A percentile compares a stretch with the other conserved stretches of the same genome.
These are phyloP conservation scores for Podaxis mareebaensis DNA, from an alignment of 768 basidiomycete species.

Conservation along the genomic window DNA sequence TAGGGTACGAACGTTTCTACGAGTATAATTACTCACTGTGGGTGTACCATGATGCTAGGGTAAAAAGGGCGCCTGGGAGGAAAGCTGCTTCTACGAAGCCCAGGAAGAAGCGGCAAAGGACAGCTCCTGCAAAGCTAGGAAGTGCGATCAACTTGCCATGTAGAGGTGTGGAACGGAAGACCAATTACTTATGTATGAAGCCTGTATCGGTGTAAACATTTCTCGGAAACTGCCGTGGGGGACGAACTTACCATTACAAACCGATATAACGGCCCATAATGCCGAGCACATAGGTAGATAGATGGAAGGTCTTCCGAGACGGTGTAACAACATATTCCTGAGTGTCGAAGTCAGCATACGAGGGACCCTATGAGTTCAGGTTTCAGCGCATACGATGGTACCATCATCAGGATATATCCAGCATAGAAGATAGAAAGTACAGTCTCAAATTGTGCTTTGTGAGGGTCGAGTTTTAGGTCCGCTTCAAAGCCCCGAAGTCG, in stretches of 20 bases:
- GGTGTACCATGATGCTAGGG: conserved; percentile 29
- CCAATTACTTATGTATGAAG: background rate
- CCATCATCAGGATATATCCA: conserved; percentile 27
- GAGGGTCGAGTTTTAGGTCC: conserved; percentile 47
- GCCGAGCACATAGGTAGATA: conserved; percentile 54
- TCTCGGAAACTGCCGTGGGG: no score
- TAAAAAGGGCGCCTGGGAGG: conserved; percentile 42
- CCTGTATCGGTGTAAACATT: background rate
- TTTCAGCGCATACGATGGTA: conserved; percentile 31
- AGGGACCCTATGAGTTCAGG: conserved; percentile 23
- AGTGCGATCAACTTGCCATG: background rate
- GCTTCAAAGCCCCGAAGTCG: conserved; percentile 52
- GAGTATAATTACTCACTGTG: conserved; percentile 1
- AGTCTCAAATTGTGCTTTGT: conserved; percentile 42
- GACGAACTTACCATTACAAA: conserved; percentile 34
- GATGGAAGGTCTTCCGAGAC: conserved; percentile 53
- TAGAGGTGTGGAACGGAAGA: background rate
- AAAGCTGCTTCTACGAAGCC: conserved; percentile 53
- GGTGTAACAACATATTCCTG: conserved; percentile 61
- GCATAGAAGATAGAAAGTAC: conserved; percentile 52
- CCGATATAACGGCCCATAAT: conserved; percentile 52
- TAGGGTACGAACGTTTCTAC: background rate
- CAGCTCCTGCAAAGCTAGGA: conserved; percentile 39
- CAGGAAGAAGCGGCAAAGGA: conserved; percentile 52
- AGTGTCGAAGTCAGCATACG: background rate